Evolutionary conservation across 176 grass and related monocot species (phyloP), one percentile per base, ranked within the genome.

Genomic region (Cenchrus purpureus): DNA sequence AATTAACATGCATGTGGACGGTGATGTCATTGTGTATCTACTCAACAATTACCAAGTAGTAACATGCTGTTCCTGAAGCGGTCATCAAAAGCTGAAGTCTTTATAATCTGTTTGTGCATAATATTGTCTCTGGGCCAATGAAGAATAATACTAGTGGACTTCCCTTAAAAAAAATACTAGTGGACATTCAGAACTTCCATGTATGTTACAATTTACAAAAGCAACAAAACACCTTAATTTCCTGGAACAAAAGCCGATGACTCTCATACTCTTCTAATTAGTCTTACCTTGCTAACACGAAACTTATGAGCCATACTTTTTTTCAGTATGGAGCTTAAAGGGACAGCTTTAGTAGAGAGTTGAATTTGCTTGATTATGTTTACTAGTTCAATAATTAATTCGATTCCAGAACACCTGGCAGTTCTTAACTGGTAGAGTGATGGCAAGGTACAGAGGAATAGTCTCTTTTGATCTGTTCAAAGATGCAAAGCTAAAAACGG

Each of bases 1-100:
- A 80, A 84, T 74, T 22, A 55, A n/a, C 22, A 74, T 43, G 43
- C 59, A 51, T 59, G 29, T 20, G 28, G 28, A 2, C 76, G 11
- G 1, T 31, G 76, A 75, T 85, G 82, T 74, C 69, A 75, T 76
- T 29, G 28, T 15, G 28, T 20, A 66, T 57, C 59, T 1, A 68
- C 50, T 84, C 87, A 67, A 51, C 25, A 50, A 4, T 16, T 51
- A 52, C 60, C 28, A 59, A 60, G 87, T 60, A 58, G 52, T 16
- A 54, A 49, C 52, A 67, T 68, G 46, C 7, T 68, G 48, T 11
- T 66, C 66, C 28, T 48, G 67, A 22, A 73, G 56, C 74, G 31
- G 31, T 79, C 46, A 79, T 84, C 60, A 49, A 32, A 76, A 69
- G 55, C 43, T 48, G 5, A 17, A 55, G 15, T 53, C 0, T 17